These are phyloP conservation scores for Ustilago xerochloae DNA, from an alignment of 1,284 basidiomycete species.

Conservation along the genomic window DNA sequence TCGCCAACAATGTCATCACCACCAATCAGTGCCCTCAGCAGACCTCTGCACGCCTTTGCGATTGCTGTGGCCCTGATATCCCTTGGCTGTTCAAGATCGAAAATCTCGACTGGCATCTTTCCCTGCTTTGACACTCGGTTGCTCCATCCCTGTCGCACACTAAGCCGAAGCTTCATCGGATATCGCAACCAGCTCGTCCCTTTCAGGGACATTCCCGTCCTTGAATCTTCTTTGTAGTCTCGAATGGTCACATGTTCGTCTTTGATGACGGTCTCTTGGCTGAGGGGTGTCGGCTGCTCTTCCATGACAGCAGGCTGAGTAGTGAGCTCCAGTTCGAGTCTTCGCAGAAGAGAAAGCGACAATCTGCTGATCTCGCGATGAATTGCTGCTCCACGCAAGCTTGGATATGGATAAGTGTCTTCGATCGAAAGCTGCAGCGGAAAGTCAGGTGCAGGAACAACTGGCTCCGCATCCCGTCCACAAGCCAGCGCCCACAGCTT, in stretches of 20 bases:
- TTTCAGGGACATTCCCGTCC: not conserved
- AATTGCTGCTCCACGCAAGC: conserved; percentile 35
- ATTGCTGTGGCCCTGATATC: conserved; percentile 26
- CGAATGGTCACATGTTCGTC: conserved; percentile 26
- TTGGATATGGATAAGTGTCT: conserved; percentile 62
- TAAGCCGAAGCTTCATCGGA: conserved; percentile 52
- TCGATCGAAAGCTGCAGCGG: conserved; percentile 68
- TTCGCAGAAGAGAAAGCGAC: conserved; percentile 39
- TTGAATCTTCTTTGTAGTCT: conserved; percentile 23
- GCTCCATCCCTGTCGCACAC: conserved; percentile 48
- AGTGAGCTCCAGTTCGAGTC: conserved; percentile 62
- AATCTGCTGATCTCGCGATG: conserved; percentile 43
- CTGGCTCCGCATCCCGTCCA: conserved; percentile 64
- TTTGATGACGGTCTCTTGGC: conserved; percentile 26
- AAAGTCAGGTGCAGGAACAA: conserved; percentile 64
- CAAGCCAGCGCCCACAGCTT: conserved; percentile 63
- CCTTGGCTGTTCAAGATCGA: conserved; percentile 31
- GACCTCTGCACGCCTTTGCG: conserved; percentile 29
- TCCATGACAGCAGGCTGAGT: not conserved
- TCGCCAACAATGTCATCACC: conserved; percentile 47
- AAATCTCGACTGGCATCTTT: conserved; percentile 59
- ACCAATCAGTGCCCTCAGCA: conserved; percentile 40
- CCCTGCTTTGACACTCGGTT: conserved; percentile 51
- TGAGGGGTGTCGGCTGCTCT: conserved; percentile 12
- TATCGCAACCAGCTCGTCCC: conserved; percentile 49